Base-by-base conservation (phyloP, 2,329 filamentous ascomycete genomes). In the Myriosclerotinia curreyana region DNA sequence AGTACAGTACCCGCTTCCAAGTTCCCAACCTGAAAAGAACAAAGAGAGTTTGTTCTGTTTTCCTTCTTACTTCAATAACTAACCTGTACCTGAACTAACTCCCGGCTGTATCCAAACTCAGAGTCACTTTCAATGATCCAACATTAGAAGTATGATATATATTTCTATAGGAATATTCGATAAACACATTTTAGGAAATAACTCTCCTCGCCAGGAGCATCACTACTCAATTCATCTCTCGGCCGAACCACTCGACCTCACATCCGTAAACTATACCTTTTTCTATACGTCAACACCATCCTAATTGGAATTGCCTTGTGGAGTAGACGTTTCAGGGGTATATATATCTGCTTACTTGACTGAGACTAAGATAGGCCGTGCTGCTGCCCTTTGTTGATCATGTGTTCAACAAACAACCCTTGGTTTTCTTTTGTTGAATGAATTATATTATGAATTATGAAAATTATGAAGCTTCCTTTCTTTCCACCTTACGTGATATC, bases 311-410 rank as follows among this genome's bases (percentile, higher is more conserved):
- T 5, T 55, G 20, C 20, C 31, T 25, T 22, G 54, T 48, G 28
- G 28, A 48, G 54, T 36, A 20, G 28, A 48, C 20, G 42, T 58
- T 58, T 58, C 54, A 58, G 54, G 54, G 54, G 54, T 58, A 46
- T 56, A n/a, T n/a, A n/a, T n/a, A n/a, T n/a, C 34, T 56, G 31
- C 40, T 46, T 31, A 28, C 40, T 46, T 46, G 54, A 34, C 28
- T 48, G 54, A 58, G 54, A 58, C 36, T 36, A 58, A 34, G 54
- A 48, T 58, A 58, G 54, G 25, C 54, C 40, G 54, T 58, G 54
- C 54, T 4, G 28, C 28, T 22, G 6, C 40, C n/a, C 46, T 46
- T 46, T 25, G 54, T 22, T 58, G 40, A 46, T 48, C 42, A 58
- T 34, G 20, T 58, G 54, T 36, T 58, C 28, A 36, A 22, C 38